phyloP scores from a whole-genome alignment of 2,329 filamentous ascomycete genomes.

The Aspergillus novoparasiticus region DNA sequence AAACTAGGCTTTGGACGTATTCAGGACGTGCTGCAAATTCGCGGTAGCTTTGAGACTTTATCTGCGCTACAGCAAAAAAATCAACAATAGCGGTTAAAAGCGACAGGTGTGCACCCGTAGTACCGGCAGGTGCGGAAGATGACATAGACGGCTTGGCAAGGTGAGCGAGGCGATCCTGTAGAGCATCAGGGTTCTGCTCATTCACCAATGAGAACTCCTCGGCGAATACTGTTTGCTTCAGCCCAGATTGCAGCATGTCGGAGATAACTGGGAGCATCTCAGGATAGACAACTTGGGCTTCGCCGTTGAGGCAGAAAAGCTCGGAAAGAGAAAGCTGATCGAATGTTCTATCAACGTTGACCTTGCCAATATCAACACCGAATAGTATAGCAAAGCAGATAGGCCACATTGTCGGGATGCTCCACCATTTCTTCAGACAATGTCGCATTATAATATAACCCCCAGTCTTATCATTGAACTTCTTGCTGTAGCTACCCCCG shows the following conservation, averaged over 20 bases:
- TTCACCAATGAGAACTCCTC: slow-evolving; percentile 63
- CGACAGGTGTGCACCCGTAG: slow-evolving; percentile 59
- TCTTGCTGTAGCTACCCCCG: slow-evolving; percentile 77
- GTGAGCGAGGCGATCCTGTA: slow-evolving; percentile 16
- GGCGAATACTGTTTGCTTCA: slow-evolving; percentile 66
- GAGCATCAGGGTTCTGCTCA: background rate
- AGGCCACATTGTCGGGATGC: slow-evolving; percentile 79
- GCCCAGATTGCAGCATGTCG: slow-evolving; percentile 82
- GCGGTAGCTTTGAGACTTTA: slow-evolving; percentile 74
- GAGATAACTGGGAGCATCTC: slow-evolving; percentile 80
- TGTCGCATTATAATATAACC: slow-evolving; percentile 86
- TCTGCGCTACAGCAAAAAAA: slow-evolving; percentile 77
- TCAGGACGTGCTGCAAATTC: slow-evolving; percentile 80
- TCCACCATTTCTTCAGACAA: slow-evolving; percentile 85
- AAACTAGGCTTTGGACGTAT: slow-evolving; percentile 78
- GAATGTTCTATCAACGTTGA: slow-evolving; percentile 73
- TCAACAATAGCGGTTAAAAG: slow-evolving; percentile 76
- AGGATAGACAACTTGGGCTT: slow-evolving; percentile 69
- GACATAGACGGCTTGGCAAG: slow-evolving; percentile 16
- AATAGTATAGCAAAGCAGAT: slow-evolving; percentile 89
- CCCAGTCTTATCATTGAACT: slow-evolving; percentile 82
- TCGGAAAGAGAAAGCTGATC: slow-evolving; percentile 74
- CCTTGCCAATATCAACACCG: slow-evolving; percentile 73
- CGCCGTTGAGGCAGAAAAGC: slow-evolving; percentile 63
- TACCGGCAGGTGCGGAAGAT: slow-evolving; percentile 16